Conservation (phyloP, 495 filamentous ascomycete species). For the Achaetomiella virescens region DNA sequence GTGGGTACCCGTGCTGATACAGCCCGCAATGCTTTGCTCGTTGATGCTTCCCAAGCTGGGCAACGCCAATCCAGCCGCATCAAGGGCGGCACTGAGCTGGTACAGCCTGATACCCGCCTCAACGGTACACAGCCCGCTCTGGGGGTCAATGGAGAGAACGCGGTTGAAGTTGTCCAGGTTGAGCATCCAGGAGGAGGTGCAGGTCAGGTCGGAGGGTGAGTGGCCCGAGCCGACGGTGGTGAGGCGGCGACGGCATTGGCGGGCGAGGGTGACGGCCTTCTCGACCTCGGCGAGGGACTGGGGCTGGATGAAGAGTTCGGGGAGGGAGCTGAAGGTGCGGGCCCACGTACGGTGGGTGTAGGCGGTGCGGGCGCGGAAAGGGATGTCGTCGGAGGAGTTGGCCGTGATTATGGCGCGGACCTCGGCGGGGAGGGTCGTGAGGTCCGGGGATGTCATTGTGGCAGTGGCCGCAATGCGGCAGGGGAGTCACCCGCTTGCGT, state of each 20-base stretch:
- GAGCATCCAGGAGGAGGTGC: slow-evolving; percentile 89
- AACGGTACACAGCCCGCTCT: slow-evolving; percentile 61
- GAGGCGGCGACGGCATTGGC: slow-evolving; percentile 70
- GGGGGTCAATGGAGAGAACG: slow-evolving; percentile 60
- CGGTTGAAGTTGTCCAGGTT: slow-evolving; percentile 80
- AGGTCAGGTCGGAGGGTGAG: slow-evolving; percentile 87
- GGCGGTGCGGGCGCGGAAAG: slow-evolving; percentile 65
- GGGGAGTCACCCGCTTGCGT: too few species aligned
- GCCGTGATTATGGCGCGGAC: slow-evolving; percentile 18
- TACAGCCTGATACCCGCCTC: slow-evolving; percentile 79
- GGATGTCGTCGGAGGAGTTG: slow-evolving; percentile 38
- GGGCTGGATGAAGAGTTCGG: slow-evolving; percentile 85
- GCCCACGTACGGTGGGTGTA: slow-evolving; percentile 96
- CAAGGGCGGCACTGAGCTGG: slow-evolving; percentile 61
- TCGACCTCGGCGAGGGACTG: slow-evolving; percentile 71
- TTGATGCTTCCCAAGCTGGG: slow-evolving; percentile 92
- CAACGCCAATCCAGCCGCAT: slow-evolving; percentile 68
- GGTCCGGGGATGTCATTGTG: slow-evolving; percentile 14
- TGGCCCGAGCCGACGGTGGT: slow-evolving; percentile 80
- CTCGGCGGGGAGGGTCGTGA: slow-evolving; percentile 17
- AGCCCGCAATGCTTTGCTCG: slow-evolving; percentile 86
- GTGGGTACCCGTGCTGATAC: slow-evolving; percentile 88
- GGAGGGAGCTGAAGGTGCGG: slow-evolving; percentile 76
- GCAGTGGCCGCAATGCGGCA: neutral
- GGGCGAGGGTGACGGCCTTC: slow-evolving; percentile 74